Evolutionary conservation across 495 filamentous ascomycete genomes (phyloP).

Genomic region (Aspergillus steynii): DNA sequence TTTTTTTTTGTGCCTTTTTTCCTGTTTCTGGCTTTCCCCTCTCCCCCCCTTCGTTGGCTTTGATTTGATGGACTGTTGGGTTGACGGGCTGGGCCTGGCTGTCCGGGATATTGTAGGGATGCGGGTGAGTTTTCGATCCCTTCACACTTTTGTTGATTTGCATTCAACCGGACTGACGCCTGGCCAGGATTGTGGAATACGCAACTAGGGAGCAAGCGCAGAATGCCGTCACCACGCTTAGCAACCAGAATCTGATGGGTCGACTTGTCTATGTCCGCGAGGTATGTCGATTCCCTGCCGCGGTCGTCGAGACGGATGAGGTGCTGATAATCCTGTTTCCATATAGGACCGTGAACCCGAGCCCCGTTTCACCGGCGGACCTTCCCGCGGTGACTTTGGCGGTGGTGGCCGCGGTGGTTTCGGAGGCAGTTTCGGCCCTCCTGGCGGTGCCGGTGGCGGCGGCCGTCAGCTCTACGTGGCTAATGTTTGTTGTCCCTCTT

Average conservation of each 20-base stretch:
- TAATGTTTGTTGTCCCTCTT: conserved; percentile 76
- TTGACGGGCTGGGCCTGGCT: conserved; percentile 98
- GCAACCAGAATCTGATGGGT: conserved; percentile 98
- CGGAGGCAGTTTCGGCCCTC: conserved; percentile 46
- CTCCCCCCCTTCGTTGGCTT: conserved; percentile 23
- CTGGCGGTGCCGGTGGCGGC: conserved; percentile 53
- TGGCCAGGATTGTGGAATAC: conserved; percentile 97
- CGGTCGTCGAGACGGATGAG: background rate
- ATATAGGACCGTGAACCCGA: conserved; percentile 89
- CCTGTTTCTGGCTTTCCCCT: conserved; percentile 36
- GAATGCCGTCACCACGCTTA: conserved; percentile 94
- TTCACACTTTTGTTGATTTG: background rate
- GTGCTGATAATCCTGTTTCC: background rate
- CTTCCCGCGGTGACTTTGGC: conserved; percentile 68
- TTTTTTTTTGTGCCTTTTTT: conserved; percentile 65
- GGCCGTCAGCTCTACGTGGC: conserved; percentile 93
- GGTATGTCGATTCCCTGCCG: conserved; percentile 51
- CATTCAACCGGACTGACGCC: conserved; percentile 26
- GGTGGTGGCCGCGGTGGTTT: conserved; percentile 47
- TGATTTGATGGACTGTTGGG: conserved; percentile 87
- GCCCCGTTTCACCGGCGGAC: conserved; percentile 83
- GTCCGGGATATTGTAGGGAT: conserved; percentile 95
- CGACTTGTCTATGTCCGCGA: conserved; percentile 98
- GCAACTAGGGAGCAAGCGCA: conserved; percentile 99
- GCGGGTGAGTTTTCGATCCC: conserved; percentile 73